Evolutionary conservation across 805 yeast genomes (phyloP), one percentile per base, ranked within the genome.

Genomic region (Isabelozyma pseudorhagii): DNA sequence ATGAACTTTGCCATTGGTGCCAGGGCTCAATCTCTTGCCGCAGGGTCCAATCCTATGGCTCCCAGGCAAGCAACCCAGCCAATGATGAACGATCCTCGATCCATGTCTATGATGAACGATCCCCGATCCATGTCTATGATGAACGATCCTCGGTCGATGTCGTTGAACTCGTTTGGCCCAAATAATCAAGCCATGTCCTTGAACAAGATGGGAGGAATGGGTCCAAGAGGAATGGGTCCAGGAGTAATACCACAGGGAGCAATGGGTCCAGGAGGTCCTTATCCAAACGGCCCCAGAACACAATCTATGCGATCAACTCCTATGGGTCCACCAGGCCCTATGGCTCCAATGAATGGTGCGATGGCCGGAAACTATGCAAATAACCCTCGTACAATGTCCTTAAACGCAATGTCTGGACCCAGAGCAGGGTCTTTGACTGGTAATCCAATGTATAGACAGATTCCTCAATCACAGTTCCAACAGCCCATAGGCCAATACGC

Each of bases 81-180:
- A 5, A 45, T 45, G 34, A 45, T 42, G 5, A 46, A 31, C 21
- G 55, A 62, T 9, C 71, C 74, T 9, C 57, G 78, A 40, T 58
- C 77, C 14, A 70, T 71, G 77, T 69, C 77, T 79, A 11, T 62
- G 81, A 38, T 66, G 82, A 4, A 77, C 75, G 82, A 56, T 41
- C 61, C 59, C 38, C 46, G 62, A 28, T 44, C 64, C n/a, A n/a
- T n/a, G 77, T 69, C 77, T 79, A 11, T 62, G 81, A 38, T 66
- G 82, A 4, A 77, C 75, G 82, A 56, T 41, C 61, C 59, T 39
- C 46, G 62, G 28, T 44, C 64, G 21, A 60, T 54, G 60, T 56
- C 64, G 8, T 53, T 59, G 27, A 56, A 52, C 39, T 31, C 36
- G 5, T 31, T 31, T 8, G 36, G 36, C n/a, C 36, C 36, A 9